Conservation (phyloP, 257 asterid species). For the Penstemon barbatus region DNA sequence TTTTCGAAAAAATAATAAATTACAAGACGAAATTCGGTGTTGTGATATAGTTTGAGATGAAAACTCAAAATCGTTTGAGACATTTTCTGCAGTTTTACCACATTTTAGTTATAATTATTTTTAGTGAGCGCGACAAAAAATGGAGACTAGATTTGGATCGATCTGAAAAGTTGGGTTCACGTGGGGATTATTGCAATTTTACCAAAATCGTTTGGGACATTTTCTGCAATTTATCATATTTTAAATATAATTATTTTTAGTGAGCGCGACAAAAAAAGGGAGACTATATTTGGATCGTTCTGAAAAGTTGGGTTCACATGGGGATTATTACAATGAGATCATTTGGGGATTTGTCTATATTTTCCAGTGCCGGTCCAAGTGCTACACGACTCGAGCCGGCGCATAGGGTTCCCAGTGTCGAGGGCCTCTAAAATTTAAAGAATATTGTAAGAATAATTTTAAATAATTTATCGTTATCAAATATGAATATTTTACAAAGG, state of each 20-base stretch:
- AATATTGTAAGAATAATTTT: no score
- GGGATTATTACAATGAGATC: slow-evolving; percentile 24
- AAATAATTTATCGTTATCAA: no score
- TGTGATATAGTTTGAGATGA: no score
- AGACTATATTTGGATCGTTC: slow-evolving; percentile 34
- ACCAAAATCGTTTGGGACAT: slow-evolving; percentile 4
- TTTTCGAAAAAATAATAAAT: no score
- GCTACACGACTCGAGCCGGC: no score
- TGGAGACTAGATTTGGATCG: slow-evolving; percentile 33
- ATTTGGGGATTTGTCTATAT: slow-evolving; percentile 18
- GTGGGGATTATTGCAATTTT: slow-evolving; percentile 24
- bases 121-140: slow-evolving; percentile 34
- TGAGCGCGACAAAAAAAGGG: slow-evolving; percentile 32
- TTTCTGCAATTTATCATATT: background rate
- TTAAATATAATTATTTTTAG: slow-evolving; percentile 10
- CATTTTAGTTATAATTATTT: background rate
- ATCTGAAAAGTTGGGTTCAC: slow-evolving; percentile 30
- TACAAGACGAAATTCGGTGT: no score
- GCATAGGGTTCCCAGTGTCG: no score
- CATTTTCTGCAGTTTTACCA: slow-evolving; percentile 6
- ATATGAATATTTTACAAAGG: no score
- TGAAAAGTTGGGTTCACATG: slow-evolving; percentile 29
- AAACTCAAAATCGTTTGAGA: no score
- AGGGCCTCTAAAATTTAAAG: no score
- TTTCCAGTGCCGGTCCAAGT: no score